Conservation (phyloP, 2,329 filamentous ascomycete species). For the Daldinia eschscholtzii region DNA sequence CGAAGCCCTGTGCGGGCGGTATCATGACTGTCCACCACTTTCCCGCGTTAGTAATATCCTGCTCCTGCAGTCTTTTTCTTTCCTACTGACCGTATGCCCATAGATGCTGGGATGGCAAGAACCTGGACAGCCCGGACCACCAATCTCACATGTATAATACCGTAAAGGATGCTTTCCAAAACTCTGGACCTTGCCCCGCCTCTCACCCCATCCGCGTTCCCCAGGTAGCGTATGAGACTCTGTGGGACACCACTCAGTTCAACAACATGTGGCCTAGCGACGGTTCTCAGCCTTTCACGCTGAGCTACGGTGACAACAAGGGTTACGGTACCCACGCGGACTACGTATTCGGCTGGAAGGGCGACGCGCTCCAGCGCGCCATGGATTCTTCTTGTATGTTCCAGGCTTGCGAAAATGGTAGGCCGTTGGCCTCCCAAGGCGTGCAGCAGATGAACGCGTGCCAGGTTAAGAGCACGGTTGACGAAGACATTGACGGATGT, state of each 20-base stretch:
- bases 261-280: conserved; percentile 55
- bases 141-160: conserved; percentile 53
- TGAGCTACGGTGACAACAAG: conserved; percentile 51
- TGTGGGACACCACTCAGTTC: conserved; percentile 59
- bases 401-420: conserved; percentile 50
- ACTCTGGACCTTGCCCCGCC: conserved; percentile 54
- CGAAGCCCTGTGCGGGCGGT: conserved; percentile 55
- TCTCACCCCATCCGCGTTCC: conserved; percentile 59
- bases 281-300: conserved; percentile 51
- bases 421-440: conserved; percentile 48
- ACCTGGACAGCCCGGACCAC: conserved; percentile 56
- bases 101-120: conserved; percentile 62
- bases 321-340: conserved; percentile 57
- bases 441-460: conserved; percentile 49
- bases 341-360: conserved; percentile 57
- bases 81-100: conserved; percentile 13
- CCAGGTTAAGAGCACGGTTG: conserved; percentile 43
- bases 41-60: conserved; percentile 49
- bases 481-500: conserved; percentile 50
- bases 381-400: conserved; percentile 53
- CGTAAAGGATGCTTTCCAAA: conserved; percentile 49
- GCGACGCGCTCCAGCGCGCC: conserved; percentile 51
- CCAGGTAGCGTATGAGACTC: conserved; percentile 60
- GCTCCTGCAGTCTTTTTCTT: background rate
- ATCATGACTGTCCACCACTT: conserved; percentile 60